A percentile compares a stretch with the other conserved stretches of the same genome.
These are phyloP conservation scores for Lithospermum erythrorhizon DNA, from an alignment of 257 asterid species.

Conservation along the genomic window DNA sequence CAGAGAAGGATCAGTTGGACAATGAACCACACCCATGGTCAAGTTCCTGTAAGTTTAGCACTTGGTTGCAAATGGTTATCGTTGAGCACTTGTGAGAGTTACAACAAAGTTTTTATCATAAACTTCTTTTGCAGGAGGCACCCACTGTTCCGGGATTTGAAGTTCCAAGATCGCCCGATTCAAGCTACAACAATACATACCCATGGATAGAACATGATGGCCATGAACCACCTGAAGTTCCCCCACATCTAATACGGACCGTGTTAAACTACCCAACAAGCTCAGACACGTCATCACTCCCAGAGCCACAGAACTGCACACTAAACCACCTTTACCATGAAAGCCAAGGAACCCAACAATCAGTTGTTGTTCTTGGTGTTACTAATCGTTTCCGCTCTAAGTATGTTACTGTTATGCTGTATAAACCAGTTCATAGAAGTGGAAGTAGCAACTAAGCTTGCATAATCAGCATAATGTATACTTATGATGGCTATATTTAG, in stretches of 20 bases:
- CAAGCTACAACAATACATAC: slow-evolving; percentile 66
- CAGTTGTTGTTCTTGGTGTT: slow-evolving; percentile 73
- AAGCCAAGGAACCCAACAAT: slow-evolving; percentile 54
- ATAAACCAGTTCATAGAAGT: slow-evolving; percentile 81
- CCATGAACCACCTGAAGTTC: slow-evolving; percentile 65
- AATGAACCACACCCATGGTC: slow-evolving; percentile 53
- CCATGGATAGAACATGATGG: slow-evolving; percentile 70
- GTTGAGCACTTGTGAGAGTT: not conserved
- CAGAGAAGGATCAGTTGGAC: not conserved
- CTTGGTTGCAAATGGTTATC: not conserved
- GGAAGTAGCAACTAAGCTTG: slow-evolving; percentile 19
- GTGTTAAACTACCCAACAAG: slow-evolving; percentile 40
- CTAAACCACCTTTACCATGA: slow-evolving; percentile 86
- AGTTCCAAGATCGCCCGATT: slow-evolving; percentile 69
- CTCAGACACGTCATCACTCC: slow-evolving; percentile 38
- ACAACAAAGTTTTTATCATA: slow-evolving; percentile 1
- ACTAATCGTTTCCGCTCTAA: slow-evolving; percentile 87
- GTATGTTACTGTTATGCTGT: slow-evolving; percentile 74
- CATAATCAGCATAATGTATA: not conserved
- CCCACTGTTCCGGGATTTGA: slow-evolving; percentile 75
- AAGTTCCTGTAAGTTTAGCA: slow-evolving; percentile 55
- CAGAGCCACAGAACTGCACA: slow-evolving; percentile 58
- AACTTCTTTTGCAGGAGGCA: slow-evolving; percentile 41
- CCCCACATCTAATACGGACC: slow-evolving; percentile 68
- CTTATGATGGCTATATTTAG: too few species aligned